phyloP scores from a whole-genome alignment of 2,329 filamentous ascomycete species.

The Talaromyces sp. region DNA sequence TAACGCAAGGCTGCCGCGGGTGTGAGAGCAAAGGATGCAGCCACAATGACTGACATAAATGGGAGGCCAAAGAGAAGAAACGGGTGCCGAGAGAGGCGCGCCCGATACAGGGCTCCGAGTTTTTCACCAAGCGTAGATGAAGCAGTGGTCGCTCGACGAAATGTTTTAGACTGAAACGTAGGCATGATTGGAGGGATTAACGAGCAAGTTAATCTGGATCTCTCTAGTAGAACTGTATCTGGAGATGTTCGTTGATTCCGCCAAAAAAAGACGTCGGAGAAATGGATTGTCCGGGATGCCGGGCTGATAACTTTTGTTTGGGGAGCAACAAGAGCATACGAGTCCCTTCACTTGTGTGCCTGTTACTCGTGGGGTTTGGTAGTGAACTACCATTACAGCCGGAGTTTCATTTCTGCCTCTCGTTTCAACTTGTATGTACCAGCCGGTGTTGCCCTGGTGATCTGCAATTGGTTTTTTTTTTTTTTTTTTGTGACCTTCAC shows the following conservation, averaged over 20 bases:
- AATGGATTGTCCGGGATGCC: conserved; percentile 22
- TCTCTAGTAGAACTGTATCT: background rate
- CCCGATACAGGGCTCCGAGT: conserved; percentile 76
- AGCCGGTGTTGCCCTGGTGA: too few relatives aligned
- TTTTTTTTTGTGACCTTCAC: background rate
- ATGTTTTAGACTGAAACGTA: conserved; percentile 71
- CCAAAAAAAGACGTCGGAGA: conserved; percentile 3
- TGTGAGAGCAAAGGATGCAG: conserved; percentile 90
- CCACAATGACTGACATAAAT: conserved; percentile 86
- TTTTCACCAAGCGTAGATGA: conserved; percentile 63
- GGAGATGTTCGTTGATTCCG: background rate
- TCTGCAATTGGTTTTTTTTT: background rate
- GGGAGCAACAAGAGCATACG: conserved; percentile 7
- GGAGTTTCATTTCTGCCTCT: background rate
- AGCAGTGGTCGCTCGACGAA: conserved; percentile 58
- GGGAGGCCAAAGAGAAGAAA: conserved; percentile 93
- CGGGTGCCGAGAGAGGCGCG: conserved; percentile 73
- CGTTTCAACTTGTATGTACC: too few relatives aligned
- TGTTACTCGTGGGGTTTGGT: background rate
- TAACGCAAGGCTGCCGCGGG: conserved; percentile 92
- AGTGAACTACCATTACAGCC: background rate
- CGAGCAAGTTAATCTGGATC: background rate
- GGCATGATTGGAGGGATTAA: conserved; percentile 50
- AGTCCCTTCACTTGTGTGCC: background rate
- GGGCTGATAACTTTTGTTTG: conserved; percentile 23